Evolutionary conservation across 345 rosid genomes (phyloP).

Genomic region (Sonneratia alba): DNA sequence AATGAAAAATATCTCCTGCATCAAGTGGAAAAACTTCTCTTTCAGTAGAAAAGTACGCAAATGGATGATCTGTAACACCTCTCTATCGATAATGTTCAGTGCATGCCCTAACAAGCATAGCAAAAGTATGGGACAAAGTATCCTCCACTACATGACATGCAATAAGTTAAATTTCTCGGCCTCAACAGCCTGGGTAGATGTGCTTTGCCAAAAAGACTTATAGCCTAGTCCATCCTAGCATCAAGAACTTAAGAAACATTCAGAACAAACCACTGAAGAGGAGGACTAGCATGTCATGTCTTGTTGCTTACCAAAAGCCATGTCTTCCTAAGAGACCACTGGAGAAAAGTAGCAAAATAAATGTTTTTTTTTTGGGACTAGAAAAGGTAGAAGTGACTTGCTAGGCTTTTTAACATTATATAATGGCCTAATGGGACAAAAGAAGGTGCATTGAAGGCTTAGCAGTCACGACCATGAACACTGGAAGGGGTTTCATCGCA

Average conservation of each 20-base stretch:
- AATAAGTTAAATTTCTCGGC: background rate
- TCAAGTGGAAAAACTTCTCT: background rate
- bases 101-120: background rate
- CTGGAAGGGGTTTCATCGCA: background rate
- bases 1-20: background rate
- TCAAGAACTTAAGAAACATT: background rate
- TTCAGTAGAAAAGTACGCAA: background rate
- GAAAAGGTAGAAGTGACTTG: background rate
- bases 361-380: background rate
- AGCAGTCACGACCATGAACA: background rate
- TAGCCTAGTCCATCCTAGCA: background rate
- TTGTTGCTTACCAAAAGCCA: background rate
- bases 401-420: background rate
- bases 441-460: background rate
- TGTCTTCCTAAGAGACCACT: background rate
- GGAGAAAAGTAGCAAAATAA: background rate
- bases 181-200: background rate
- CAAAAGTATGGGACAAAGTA: background rate
- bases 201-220: background rate
- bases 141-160: background rate
- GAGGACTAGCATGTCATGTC: background rate
- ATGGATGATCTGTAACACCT: background rate
- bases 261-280: background rate
- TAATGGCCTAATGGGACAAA: background rate
- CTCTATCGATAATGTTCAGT: background rate